Percentiles rank a stretch among this genome's conserved stretches.
Conservation (phyloP, 352 stramenopile genomes). For the Phytophthora rubi region DNA sequence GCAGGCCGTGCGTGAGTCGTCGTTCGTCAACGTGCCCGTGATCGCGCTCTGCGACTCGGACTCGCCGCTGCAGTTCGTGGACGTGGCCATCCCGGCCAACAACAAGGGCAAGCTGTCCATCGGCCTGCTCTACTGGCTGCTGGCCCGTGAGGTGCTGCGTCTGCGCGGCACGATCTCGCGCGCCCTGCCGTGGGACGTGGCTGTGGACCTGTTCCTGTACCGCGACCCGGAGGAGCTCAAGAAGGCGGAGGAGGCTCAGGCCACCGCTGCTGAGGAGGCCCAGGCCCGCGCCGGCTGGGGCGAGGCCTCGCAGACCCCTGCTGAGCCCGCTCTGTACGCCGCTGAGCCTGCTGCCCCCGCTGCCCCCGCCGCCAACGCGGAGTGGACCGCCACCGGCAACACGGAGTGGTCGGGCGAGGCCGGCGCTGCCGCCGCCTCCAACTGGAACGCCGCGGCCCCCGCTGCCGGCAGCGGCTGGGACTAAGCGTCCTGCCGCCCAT, state of each 20-base stretch:
- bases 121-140: slow-evolving; percentile 99
- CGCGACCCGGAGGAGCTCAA: slow-evolving; percentile 99
- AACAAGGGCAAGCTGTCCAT: slow-evolving; percentile 99
- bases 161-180: slow-evolving; percentile 97
- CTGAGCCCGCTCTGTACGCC: slow-evolving; percentile 61
- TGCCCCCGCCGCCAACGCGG: slow-evolving; percentile 50
- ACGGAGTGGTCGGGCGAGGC: slow-evolving; percentile 86
- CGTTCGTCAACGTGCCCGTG: slow-evolving; percentile 99
- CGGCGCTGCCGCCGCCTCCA: slow-evolving; percentile 41
- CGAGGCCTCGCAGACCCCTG: slow-evolving; percentile 58
- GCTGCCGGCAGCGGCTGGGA: slow-evolving; percentile 78
- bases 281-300: slow-evolving; percentile 75
- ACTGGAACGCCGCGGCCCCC: slow-evolving; percentile 60
- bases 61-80: slow-evolving; percentile 99
- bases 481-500: slow-evolving; percentile 48
- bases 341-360: slow-evolving; percentile 60
- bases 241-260: slow-evolving; percentile 98
- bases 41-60: slow-evolving; percentile 99
- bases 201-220: slow-evolving; percentile 99
- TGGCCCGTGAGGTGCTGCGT: slow-evolving; percentile 98
- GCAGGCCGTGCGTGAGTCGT: slow-evolving; percentile 97
- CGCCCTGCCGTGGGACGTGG: slow-evolving; percentile 96
- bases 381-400: slow-evolving; percentile 72
- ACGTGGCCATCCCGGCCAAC: slow-evolving; percentile 99
- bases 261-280: slow-evolving; percentile 81